These are phyloP conservation scores for Argentina anserina DNA, from an alignment of 306 rosid genomes.

Conservation along the genomic window DNA sequence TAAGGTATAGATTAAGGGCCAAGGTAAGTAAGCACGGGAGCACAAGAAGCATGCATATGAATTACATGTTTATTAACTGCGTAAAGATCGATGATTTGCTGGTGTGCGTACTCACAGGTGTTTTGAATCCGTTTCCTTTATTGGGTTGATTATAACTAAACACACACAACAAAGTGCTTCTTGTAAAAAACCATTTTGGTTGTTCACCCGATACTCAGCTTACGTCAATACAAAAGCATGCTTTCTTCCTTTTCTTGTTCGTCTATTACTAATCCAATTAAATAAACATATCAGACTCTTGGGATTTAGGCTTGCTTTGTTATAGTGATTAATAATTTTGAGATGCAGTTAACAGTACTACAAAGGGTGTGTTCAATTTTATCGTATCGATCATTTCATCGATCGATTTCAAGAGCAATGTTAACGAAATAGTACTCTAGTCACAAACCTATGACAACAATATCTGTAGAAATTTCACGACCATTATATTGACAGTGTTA, in stretches of 20 bases:
- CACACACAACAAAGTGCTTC: conserved; percentile 32
- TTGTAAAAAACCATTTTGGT: conserved; percentile 21
- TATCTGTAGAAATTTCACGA: too few relatives aligned
- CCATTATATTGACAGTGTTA: too few relatives aligned
- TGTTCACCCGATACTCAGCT: conserved; percentile 22
- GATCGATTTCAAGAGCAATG: background rate
- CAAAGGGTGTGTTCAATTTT: background rate
- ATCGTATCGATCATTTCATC: background rate
- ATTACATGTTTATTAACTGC: conserved; percentile 19
- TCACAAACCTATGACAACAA: too few relatives aligned
- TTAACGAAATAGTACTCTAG: too few relatives aligned
- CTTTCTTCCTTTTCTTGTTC: conserved; percentile 10
- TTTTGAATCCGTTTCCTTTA: too few relatives aligned
- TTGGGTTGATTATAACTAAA: conserved; percentile 10
- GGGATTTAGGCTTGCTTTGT: background rate
- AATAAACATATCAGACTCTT: background rate
- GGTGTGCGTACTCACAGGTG: too few relatives aligned
- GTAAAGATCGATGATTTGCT: too few relatives aligned
- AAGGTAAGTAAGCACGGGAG: conserved; percentile 50
- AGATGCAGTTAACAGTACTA: conserved; percentile 9
- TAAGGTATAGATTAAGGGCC: background rate
- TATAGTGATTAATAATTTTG: background rate
- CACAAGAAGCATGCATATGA: conserved; percentile 32
- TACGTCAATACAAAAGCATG: conserved; percentile 45
- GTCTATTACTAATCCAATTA: background rate